phyloP scores from a whole-genome alignment of 306 rosid genomes.

The Vigna trinervia region DNA sequence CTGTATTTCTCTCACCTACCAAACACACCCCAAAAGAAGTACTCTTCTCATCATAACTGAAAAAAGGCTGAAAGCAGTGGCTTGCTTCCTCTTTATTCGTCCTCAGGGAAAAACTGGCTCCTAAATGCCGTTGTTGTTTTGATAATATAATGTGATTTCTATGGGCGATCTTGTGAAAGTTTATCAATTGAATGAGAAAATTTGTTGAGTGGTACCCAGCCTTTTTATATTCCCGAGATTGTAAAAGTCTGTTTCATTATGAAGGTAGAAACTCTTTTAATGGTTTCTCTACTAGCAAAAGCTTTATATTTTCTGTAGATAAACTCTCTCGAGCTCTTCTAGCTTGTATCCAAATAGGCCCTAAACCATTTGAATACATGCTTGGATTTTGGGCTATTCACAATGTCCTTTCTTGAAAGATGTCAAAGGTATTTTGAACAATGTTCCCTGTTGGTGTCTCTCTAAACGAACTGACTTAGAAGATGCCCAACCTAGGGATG shows the following conservation, averaged over 20 bases:
- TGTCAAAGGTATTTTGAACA: conserved; percentile 12
- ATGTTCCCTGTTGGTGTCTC: not conserved
- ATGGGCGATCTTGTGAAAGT: not conserved
- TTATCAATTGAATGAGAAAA: not conserved
- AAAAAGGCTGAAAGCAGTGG: not conserved
- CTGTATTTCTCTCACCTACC: too few relatives aligned
- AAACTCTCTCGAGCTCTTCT: too few relatives aligned
- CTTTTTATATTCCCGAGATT: not conserved
- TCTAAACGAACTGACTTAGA: not conserved
- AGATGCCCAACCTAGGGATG: not conserved
- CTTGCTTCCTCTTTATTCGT: conserved; percentile 3
- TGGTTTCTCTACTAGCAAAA: too few relatives aligned
- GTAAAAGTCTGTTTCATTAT: too few relatives aligned
- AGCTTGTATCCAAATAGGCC: too few relatives aligned
- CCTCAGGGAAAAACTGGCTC: not conserved
- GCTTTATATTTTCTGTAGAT: too few relatives aligned
- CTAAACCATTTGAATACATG: not conserved
- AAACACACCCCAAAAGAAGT: not conserved
- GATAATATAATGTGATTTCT: not conserved
- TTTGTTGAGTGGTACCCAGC: not conserved
- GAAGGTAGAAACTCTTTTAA: too few relatives aligned
- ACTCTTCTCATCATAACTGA: not conserved
- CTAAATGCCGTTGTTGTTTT: not conserved
- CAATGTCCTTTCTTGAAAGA: not conserved
- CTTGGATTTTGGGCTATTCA: conserved; percentile 16